Conservation (phyloP, 75 land plant genomes). For the Isoetes taiwanensis region DNA sequence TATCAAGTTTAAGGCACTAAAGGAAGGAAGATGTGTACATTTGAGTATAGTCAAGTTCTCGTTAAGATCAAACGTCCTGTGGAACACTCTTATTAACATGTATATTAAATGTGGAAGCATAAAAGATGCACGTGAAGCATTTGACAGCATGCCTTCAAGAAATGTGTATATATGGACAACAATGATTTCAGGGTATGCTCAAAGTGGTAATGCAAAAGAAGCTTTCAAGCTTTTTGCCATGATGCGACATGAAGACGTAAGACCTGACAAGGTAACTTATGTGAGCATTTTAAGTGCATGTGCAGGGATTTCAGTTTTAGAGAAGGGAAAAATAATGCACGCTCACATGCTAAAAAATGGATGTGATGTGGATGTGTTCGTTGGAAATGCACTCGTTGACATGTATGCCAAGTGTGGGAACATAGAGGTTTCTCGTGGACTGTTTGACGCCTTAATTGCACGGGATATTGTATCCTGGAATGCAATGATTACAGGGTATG, state of each 20-base stretch:
- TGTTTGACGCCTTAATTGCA: conserved; percentile 38
- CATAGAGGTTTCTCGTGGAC: conserved; percentile 15
- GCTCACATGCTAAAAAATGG: conserved; percentile 18
- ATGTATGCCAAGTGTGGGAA: conserved; percentile 30
- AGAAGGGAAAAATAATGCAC: conserved; percentile 32
- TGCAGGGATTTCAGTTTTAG: no score
- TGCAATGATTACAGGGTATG: conserved; percentile 39
- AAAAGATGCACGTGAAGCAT: conserved; percentile 25
- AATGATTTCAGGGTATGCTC: conserved; percentile 40
- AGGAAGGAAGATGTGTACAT: no score
- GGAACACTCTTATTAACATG: conserved; percentile 31
- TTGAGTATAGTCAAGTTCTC: no score
- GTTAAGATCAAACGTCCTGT: no score
- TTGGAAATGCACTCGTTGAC: conserved; percentile 31
- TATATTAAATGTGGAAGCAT: conserved; percentile 27
- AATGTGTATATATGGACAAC: conserved; percentile 42
- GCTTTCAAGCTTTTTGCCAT: conserved; percentile 25
- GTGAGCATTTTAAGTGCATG: conserved; percentile 50
- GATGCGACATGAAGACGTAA: conserved; percentile 22
- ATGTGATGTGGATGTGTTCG: background rate
- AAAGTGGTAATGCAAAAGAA: conserved; percentile 27
- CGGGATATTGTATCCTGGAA: conserved; percentile 40
- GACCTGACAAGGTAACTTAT: conserved; percentile 44
- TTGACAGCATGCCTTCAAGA: conserved; percentile 30
- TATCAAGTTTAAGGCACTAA: no score